Conservation (phyloP, 2,329 filamentous ascomycete species). For the Podosphaera aphanis region DNA sequence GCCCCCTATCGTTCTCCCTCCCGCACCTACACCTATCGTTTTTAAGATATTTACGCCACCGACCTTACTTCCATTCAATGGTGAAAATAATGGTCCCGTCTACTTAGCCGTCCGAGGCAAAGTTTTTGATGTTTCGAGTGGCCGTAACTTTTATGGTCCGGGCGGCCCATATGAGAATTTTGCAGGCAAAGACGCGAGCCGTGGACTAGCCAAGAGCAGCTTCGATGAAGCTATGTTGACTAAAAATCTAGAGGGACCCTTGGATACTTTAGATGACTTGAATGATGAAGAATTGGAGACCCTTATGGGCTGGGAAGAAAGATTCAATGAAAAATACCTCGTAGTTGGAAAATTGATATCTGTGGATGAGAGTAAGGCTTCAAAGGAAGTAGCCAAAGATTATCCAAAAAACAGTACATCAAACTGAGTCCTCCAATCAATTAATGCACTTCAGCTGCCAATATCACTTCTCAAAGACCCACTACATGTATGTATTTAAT, state of each 20-base stretch:
- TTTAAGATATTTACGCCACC: slow-evolving; percentile 51
- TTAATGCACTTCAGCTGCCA: too few relatives aligned
- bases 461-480: too few relatives aligned
- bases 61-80: slow-evolving; percentile 71
- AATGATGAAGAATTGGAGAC: slow-evolving; percentile 58
- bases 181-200: slow-evolving; percentile 70
- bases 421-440: too few relatives aligned
- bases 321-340: slow-evolving; percentile 81
- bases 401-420: too few relatives aligned
- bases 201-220: slow-evolving; percentile 71
- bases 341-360: slow-evolving; percentile 74
- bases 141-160: slow-evolving; percentile 87
- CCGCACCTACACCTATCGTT: slow-evolving; percentile 32
- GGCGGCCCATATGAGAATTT: slow-evolving; percentile 93
- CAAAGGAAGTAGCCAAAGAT: too few relatives aligned
- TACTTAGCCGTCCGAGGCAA: slow-evolving; percentile 79
- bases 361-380: slow-evolving; percentile 27
- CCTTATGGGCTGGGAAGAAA: slow-evolving; percentile 74
- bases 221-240: slow-evolving; percentile 94
- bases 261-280: slow-evolving; percentile 54
- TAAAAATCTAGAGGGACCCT: slow-evolving; percentile 60
- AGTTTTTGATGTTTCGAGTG: slow-evolving; percentile 72
- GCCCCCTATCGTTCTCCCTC: slow-evolving; percentile 23
- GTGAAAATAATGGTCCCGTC: slow-evolving; percentile 47
- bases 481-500: too few relatives aligned